These are phyloP conservation scores for Santalum album DNA, from an alignment of 164 flowering plant species.

Conservation along the genomic window DNA sequence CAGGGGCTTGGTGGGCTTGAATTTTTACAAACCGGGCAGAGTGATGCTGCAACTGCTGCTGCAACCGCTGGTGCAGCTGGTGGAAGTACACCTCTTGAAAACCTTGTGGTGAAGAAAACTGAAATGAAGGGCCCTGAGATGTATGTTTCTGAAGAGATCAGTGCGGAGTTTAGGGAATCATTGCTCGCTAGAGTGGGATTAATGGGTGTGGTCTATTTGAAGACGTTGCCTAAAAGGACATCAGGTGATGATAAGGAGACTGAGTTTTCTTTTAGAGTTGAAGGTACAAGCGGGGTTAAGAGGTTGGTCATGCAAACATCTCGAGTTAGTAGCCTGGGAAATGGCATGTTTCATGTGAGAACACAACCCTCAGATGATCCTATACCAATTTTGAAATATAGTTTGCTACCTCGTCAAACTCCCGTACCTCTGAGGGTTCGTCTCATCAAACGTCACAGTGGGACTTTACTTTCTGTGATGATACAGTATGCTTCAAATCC, in stretches of 20 bases:
- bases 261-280: conserved; percentile 82
- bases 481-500: conserved; percentile 87
- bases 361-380: conserved; percentile 64
- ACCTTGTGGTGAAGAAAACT: conserved; percentile 58
- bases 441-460: conserved; percentile 65
- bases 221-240: conserved; percentile 61
- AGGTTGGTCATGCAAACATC: conserved; percentile 69
- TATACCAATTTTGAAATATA: conserved; percentile 69
- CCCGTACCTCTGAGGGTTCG: conserved; percentile 91
- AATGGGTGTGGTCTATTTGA: conserved; percentile 67
- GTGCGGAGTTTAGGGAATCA: conserved; percentile 84
- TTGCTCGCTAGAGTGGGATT: conserved; percentile 82
- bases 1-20: conserved; percentile 84
- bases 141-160: conserved; percentile 68
- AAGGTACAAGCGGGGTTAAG: conserved; percentile 63
- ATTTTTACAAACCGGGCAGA: conserved; percentile 42
- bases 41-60: conserved; percentile 22
- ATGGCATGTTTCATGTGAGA: conserved; percentile 84
- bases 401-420: conserved; percentile 66
- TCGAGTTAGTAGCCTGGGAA: conserved; percentile 73
- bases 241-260: conserved; percentile 65
- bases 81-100: conserved; percentile 53
- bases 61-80: conserved; percentile 16
- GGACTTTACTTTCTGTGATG: conserved; percentile 92
- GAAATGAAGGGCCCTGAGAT: conserved; percentile 96